Percentiles rank a stretch among this genome's conserved stretches.
These are phyloP conservation scores for Bipolaris sorokiniana DNA, from an alignment of 2,329 filamentous ascomycete genomes.

Conservation along the genomic window DNA sequence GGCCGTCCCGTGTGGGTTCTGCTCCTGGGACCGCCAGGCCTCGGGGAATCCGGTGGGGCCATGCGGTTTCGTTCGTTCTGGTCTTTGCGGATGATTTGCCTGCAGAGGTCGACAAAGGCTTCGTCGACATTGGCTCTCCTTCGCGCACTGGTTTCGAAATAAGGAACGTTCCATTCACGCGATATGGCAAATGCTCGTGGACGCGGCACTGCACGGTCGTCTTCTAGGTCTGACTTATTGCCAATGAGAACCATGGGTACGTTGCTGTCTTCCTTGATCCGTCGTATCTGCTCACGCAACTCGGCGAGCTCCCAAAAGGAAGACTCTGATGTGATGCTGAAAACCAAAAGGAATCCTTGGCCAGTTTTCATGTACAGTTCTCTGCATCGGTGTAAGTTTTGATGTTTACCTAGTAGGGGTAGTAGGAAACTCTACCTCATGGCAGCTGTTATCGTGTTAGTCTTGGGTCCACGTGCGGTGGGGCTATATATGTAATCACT, in stretches of 20 bases:
- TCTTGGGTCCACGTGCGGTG: background rate
- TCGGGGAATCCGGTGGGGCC: slow-evolving; percentile 24
- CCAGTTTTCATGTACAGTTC: slow-evolving; percentile 81
- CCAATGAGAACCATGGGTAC: slow-evolving; percentile 89
- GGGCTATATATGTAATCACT: slow-evolving; percentile 44
- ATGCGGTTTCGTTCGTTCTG: slow-evolving; percentile 51
- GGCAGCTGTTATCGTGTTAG: slow-evolving; percentile 37
- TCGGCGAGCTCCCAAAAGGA: slow-evolving; percentile 83
- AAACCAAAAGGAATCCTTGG: slow-evolving; percentile 89
- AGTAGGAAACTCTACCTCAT: slow-evolving; percentile 39
- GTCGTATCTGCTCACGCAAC: slow-evolving; percentile 85
- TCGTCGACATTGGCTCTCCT: slow-evolving; percentile 88
- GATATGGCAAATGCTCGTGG: slow-evolving; percentile 82
- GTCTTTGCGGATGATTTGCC: slow-evolving; percentile 81
- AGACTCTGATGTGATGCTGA: slow-evolving; percentile 84
- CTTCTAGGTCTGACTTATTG: slow-evolving; percentile 89
- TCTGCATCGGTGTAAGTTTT: slow-evolving; percentile 27
- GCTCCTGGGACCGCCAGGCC: slow-evolving; percentile 18
- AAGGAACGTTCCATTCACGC: slow-evolving; percentile 86
- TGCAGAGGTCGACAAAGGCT: slow-evolving; percentile 82
- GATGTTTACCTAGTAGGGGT: slow-evolving; percentile 10
- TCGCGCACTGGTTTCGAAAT: slow-evolving; percentile 87
- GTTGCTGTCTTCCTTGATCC: slow-evolving; percentile 86
- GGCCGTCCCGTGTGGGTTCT: slow-evolving; percentile 14
- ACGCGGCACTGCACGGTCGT: slow-evolving; percentile 78